phyloP scores from a whole-genome alignment of 208 protist species.

The Crithidia expoeki region DNA sequence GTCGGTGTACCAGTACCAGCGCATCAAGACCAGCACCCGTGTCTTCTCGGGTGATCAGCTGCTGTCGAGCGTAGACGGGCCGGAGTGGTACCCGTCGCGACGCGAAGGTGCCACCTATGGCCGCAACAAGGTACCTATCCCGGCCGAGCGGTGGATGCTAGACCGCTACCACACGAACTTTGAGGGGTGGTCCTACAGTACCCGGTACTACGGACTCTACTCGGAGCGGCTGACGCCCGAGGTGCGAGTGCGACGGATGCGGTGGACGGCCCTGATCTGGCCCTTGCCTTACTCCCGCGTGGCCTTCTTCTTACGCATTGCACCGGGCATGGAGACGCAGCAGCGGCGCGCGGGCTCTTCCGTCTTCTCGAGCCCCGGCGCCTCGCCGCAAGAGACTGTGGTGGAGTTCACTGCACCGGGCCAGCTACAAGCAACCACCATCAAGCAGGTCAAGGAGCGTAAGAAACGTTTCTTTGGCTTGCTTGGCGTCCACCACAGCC shows the following conservation, averaged over 20 bases:
- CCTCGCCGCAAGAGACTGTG: conserved; percentile 23
- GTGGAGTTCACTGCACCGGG: conserved; percentile 40
- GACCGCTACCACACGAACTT: conserved; percentile 72
- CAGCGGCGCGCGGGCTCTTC: conserved; percentile 13
- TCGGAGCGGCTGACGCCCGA: conserved; percentile 33
- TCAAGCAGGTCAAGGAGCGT: conserved; percentile 28
- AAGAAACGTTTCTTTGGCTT: conserved; percentile 6
- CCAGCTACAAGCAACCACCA: conserved; percentile 37
- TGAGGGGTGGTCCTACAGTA: conserved; percentile 80
- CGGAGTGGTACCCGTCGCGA: conserved; percentile 68
- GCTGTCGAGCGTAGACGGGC: conserved; percentile 55
- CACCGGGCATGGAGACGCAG: conserved; percentile 53
- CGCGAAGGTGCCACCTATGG: conserved; percentile 51
- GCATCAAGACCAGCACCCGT: conserved; percentile 36
- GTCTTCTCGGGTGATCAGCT: conserved; percentile 49
- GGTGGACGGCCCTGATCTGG: conserved; percentile 66
- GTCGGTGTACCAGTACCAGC: conserved; percentile 81
- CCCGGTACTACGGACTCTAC: conserved; percentile 76
- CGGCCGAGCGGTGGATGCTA: conserved; percentile 54
- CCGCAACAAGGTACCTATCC: conserved; percentile 24
- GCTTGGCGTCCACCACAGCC: conserved; percentile 10
- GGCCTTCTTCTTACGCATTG: conserved; percentile 44
- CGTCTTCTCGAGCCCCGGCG: conserved; percentile 7
- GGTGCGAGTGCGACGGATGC: conserved; percentile 67
- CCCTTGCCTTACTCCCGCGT: conserved; percentile 56